Base-by-base conservation (phyloP, 805 yeast species). In the Danielia oregonensis region DNA sequence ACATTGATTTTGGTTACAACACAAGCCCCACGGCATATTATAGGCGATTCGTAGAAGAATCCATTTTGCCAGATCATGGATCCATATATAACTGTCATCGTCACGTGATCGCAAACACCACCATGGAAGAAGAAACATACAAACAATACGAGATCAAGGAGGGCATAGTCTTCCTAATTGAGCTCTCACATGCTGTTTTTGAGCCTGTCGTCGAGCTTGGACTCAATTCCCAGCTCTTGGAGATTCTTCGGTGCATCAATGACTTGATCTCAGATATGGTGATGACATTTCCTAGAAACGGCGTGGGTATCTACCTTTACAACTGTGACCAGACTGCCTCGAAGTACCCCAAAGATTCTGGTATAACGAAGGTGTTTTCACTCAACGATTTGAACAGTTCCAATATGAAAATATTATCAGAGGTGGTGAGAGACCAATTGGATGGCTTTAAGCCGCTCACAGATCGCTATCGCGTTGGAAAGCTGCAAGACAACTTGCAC, bases 261-360 rank as follows among this genome's bases (percentile, higher is more conserved):
- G 78, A 75, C n/a, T 61, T 86, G 23, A 73, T 87, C 60, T 67
- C 80, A 3, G 81, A 78, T 31, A 63, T 86, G 37, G 76, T 83
- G 2, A 76, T 83, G 22, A 69, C 82, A 0, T 58, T 76, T 24
- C 86, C 88, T 1, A 65, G 68, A 29, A 82, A 91, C 1, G 89
- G 86, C 0, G 63, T 86, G 17, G 97, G 96, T 0, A 74, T 88
- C 30, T 75, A 79, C 48, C 52, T 83, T 11, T 77, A 74, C 58
- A 77, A 74, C 51, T 73, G 74, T 55, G 48, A 43, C 33, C 63
- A 35, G 35, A 59, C 68, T 0, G 34, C 49, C 4, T 26, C 34
- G 5, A 43, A 47, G 19, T 43, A 62, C 45, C 57, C 32, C 25
- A 55, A 61, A 14, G 42, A 51, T 10, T 44, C 51, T 1, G 78